Conservation (phyloP, 495 filamentous ascomycete genomes). For the Hypoxylon perforatum region DNA sequence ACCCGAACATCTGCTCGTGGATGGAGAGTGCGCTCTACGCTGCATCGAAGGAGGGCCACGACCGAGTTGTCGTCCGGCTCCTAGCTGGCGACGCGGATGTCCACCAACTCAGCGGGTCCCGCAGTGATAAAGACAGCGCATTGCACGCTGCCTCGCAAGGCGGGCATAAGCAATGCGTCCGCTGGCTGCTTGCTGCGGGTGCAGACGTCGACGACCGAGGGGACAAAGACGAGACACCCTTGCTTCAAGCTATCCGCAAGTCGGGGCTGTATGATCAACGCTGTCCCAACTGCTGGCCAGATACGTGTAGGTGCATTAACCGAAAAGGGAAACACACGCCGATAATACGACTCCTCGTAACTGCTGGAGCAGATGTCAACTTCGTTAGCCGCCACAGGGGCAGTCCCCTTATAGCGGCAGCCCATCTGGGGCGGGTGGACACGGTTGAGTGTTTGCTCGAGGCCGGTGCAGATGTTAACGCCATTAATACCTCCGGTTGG, state of each 20-base stretch:
- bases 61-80: conserved; percentile 31
- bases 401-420: background rate
- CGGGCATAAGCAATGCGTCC: background rate
- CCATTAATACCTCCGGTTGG: background rate
- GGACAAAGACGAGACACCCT: background rate
- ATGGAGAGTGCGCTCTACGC: background rate
- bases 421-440: background rate
- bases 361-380: background rate
- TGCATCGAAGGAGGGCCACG: conserved; percentile 35
- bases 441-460: background rate
- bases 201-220: background rate
- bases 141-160: background rate
- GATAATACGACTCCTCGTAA: background rate
- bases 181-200: background rate
- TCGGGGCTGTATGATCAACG: too few species aligned
- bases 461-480: background rate
- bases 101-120: background rate
- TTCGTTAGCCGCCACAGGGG: background rate
- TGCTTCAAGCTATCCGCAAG: background rate
- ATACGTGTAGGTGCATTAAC: too few species aligned
- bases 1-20: background rate
- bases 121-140: background rate
- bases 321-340: background rate
- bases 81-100: conserved; percentile 38
- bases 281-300: too few species aligned